A percentile compares a stretch with the other conserved stretches of the same genome.
Conservation (phyloP, 106 monocot genomes). For the Dendrobium huoshanense region DNA sequence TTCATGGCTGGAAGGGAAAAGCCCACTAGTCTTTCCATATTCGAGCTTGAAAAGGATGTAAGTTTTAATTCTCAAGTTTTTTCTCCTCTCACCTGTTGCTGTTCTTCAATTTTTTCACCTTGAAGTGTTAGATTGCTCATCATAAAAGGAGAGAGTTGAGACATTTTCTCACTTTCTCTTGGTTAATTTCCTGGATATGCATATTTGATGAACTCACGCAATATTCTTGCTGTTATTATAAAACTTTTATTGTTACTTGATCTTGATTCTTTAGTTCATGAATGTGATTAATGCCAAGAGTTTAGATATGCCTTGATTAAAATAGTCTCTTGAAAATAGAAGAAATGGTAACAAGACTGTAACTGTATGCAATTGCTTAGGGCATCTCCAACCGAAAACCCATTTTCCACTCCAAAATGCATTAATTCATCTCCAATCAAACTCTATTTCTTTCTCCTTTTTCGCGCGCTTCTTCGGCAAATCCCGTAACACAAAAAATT, state of each 20-base stretch:
- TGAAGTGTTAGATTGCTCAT: not conserved
- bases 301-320: not conserved
- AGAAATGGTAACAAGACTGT: not conserved
- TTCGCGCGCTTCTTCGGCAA: too few relatives aligned
- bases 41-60: conserved; percentile 72
- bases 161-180: not conserved
- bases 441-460: too few relatives aligned
- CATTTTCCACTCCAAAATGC: too few relatives aligned
- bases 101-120: not conserved
- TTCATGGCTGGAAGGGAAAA: conserved; percentile 3
- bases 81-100: not conserved
- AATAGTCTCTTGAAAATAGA: not conserved
- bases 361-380: not conserved
- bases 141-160: not conserved
- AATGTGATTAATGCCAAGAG: not conserved
- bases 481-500: too few relatives aligned
- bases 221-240: not conserved
- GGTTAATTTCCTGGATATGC: not conserved
- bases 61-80: conserved; percentile 13
- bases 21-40: conserved; percentile 24
- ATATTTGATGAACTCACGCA: not conserved
- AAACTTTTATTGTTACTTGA: not conserved
- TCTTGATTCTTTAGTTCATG: not conserved
- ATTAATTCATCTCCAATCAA: too few relatives aligned
- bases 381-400: too few relatives aligned